Conservation (phyloP, 1,284 basidiomycete species). For the Moesziomyces sp. region DNA sequence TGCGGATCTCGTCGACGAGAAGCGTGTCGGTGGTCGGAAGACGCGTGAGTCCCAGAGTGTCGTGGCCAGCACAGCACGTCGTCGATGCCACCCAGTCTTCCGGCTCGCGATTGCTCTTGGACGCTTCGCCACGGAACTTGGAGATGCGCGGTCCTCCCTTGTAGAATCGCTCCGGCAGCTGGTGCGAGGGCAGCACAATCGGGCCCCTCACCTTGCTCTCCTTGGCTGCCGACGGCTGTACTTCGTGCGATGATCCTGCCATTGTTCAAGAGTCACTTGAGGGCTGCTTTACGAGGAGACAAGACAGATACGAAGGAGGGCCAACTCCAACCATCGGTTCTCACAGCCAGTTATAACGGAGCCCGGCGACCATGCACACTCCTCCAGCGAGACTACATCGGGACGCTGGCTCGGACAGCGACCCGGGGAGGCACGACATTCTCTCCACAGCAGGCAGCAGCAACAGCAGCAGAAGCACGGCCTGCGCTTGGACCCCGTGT, state of each 20-base stretch:
- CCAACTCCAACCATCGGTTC: too few relatives aligned
- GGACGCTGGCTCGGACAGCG: too few relatives aligned
- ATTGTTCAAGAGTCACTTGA: not conserved
- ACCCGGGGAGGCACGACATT: too few relatives aligned
- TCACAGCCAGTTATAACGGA: too few relatives aligned
- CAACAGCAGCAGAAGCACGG: too few relatives aligned
- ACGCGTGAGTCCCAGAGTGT: conserved; percentile 31
- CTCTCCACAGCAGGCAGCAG: too few relatives aligned
- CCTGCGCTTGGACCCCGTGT: too few relatives aligned
- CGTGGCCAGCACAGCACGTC: conserved; percentile 36
- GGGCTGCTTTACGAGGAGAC: too few relatives aligned
- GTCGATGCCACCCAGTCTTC: conserved; percentile 42
- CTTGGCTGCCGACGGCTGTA: not conserved
- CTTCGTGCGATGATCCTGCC: conserved; percentile 17
- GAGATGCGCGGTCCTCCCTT: conserved; percentile 33
- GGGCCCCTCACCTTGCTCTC: conserved; percentile 13
- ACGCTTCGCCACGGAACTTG: conserved; percentile 22
- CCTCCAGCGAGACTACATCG: too few relatives aligned
- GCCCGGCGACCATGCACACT: too few relatives aligned
- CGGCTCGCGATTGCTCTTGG: conserved; percentile 17
- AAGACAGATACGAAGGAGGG: too few relatives aligned
- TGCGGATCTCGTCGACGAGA: conserved; percentile 25
- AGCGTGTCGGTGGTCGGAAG: conserved; percentile 19
- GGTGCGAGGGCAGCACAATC: conserved; percentile 27
- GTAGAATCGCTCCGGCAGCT: conserved; percentile 40